Evolutionary conservation across 2,329 filamentous ascomycete species (phyloP), one percentile per base, ranked within the genome.

Genomic region (Cercospora nicotianae): DNA sequence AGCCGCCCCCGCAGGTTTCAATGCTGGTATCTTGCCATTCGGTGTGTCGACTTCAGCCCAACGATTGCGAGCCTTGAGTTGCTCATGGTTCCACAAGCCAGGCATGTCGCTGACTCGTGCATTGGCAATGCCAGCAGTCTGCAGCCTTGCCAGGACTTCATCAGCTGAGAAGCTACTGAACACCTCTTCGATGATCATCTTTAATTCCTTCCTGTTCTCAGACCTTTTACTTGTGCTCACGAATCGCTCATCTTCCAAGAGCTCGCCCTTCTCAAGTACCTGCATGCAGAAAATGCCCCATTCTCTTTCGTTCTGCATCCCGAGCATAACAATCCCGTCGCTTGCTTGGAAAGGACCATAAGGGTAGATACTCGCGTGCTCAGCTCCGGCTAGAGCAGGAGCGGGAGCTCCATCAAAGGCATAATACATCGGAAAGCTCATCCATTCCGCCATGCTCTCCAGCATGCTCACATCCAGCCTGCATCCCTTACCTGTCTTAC

Each of bases 401-500:
- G 80, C 77, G 0, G 80, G 69, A 2, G 83, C 81, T 2, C 80
- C 81, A 2, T 85, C 76, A 68, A 80, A 84, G 0, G 84, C 77
- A 67, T 87, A 87, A 71, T 87, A 91, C 92, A 73, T 97, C 92
- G 85, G 85, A 59, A 87, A 87, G 0, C 78, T 78, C 85, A 87
- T 87, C 86, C 86, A 87, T 72, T 87, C 86, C 0, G 83, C 79
- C 84, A 87, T 85, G 59, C 82, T 81, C 72, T 87, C 86, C 7
- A 87, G 77, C 86, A 87, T 87, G 1, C 84, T 86, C 16, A 87
- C 83, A 53, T 87, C 86, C 20, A 87, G 80, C 18, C 81, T 79
- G 33, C 80, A 82, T 0, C 86, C 86, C 31, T 77, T 76, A 0
- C 84, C 83, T 0, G 84, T 84, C 69, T 82, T 85, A 1, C 75